Conservation (phyloP, 495 filamentous ascomycete genomes). For the Penicillium diatomitis region DNA sequence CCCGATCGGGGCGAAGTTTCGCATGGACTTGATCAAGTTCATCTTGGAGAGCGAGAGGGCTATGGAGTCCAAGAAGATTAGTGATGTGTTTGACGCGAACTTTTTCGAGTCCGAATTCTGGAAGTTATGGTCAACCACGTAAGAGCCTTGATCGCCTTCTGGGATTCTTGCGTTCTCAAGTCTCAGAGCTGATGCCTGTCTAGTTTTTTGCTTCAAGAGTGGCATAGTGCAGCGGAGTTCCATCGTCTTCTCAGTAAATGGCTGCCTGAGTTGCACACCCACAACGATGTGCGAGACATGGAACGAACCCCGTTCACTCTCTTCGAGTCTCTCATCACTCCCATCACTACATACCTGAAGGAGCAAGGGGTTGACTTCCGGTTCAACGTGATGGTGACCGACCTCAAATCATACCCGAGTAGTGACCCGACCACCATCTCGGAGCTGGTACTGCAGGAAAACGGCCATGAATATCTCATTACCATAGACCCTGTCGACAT, state of each 20-base stretch:
- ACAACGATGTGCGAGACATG: not conserved
- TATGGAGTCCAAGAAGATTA: not conserved
- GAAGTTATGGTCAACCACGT: not conserved
- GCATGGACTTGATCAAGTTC: not conserved
- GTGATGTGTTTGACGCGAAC: not conserved
- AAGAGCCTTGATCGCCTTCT: not conserved
- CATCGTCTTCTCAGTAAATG: not conserved
- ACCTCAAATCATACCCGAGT: not conserved
- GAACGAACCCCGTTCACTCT: not conserved
- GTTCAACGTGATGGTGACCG: not conserved
- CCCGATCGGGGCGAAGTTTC: not conserved
- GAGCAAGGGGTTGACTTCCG: slow-evolving; percentile 1
- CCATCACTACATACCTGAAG: not conserved
- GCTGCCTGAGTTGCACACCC: not conserved
- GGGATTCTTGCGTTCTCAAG: not conserved
- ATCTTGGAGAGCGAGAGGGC: not conserved
- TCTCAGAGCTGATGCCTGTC: not conserved
- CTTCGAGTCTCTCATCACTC: not conserved
- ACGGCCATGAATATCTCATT: not conserved
- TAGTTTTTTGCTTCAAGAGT: slow-evolving; percentile 26
- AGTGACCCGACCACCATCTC: not conserved
- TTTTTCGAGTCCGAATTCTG: not conserved
- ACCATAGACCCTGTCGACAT: not conserved
- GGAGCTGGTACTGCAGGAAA: not conserved
- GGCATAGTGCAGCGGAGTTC: slow-evolving; percentile 23